Evolutionary conservation across 805 yeast genomes (phyloP), one percentile per base, ranked within the genome.

Genomic region (Saturnispora ahearnii): DNA sequence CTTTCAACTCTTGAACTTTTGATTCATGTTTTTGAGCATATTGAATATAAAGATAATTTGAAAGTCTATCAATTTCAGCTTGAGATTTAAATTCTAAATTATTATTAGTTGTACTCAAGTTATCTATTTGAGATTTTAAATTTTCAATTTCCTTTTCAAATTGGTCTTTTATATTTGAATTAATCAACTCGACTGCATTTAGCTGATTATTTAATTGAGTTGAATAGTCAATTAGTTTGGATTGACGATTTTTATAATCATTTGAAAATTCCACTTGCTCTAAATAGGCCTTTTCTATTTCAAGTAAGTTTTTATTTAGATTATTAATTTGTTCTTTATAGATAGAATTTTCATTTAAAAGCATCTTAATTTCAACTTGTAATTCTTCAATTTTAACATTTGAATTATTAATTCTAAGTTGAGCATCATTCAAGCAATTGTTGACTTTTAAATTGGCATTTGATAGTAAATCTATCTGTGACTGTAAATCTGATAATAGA

Each of bases 21-120:
- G 77, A 76, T 53, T 82, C 87, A 59, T 87, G 95, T 60, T 87
- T 86, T 45, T 82, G 79, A 2, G 87, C 78, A 59, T 86, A 86
- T 60, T 83, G 89, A 36, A 77, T 72, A 59, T 85, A 85, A 10
- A 86, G 68, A 56, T 82, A 38, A 18, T 41, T 45, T 9, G 48
- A 30, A 24, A 32, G 32, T 29, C 37, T 46, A n/a, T 37, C 42
- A n/a, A 47, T 50, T 45, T 52, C 53, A 15, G 30, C 24, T 11
- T 34, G 24, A n/a, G 51, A 22, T 44, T 52, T 46, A 2, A 18
- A 43, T n/a, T 52, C 44, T 13, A 49, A 22, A 3, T 37, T 26
- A 11, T 30, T 5, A 15, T 46, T 41, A 13, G 41, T 24, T 21
- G 45, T 44, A 13, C 33, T 34, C 10, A 52, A 29, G 4, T 43